These are phyloP conservation scores for Mucor lusitanicus DNA, from an alignment of 371 early-diverging fungal species.

Conservation along the genomic window DNA sequence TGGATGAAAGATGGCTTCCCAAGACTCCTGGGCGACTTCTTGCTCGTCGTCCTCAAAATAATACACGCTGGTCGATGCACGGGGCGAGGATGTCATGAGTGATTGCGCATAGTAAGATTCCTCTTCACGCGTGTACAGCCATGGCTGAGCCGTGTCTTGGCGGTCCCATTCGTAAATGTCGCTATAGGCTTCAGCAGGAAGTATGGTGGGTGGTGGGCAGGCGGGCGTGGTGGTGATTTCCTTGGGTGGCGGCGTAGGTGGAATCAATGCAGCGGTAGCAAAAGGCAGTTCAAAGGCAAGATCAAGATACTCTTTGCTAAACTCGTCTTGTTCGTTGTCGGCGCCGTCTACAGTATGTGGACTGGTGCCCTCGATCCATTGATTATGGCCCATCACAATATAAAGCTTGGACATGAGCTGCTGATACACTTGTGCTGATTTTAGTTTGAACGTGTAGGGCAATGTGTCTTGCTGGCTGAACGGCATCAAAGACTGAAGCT, in stretches of 20 bases:
- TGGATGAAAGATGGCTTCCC: slow-evolving; percentile 24
- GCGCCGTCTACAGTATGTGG: not conserved
- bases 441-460: not conserved
- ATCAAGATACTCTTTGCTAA: not conserved
- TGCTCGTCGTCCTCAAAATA: not conserved
- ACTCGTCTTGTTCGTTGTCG: not conserved
- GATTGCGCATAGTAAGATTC: not conserved
- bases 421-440: not conserved
- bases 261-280: not conserved
- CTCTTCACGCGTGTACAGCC: not conserved
- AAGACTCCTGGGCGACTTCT: slow-evolving; percentile 2
- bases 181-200: not conserved
- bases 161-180: not conserved
- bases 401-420: not conserved
- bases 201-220: not conserved
- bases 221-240: not conserved
- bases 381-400: not conserved
- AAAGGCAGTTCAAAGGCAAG: not conserved
- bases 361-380: not conserved
- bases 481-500: not conserved
- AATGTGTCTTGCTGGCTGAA: not conserved
- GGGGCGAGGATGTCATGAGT: not conserved
- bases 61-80: not conserved
- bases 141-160: not conserved
- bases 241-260: slow-evolving; percentile 1